phyloP scores from a whole-genome alignment of 768 basidiomycete species.

The Cystofilobasidium macerans region DNA sequence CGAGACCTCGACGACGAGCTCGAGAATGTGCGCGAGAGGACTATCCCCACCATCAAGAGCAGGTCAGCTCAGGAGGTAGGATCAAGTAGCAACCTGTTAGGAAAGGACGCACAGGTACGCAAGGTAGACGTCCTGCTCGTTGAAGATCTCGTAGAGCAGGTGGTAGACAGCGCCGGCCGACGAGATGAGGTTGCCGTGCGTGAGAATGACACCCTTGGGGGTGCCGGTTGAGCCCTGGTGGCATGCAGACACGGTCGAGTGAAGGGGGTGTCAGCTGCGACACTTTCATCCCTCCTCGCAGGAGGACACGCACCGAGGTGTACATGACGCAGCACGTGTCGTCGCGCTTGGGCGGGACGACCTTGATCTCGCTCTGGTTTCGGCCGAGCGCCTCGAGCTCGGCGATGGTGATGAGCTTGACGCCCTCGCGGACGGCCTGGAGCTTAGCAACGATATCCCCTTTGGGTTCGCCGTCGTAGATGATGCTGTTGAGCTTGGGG shows the following conservation, averaged over 20 bases:
- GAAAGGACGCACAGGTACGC: constrained; percentile 12
- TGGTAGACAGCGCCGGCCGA: constrained; percentile 62
- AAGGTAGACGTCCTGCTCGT: constrained; percentile 47
- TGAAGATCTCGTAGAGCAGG: constrained; percentile 51
- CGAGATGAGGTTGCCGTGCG: constrained; percentile 65
- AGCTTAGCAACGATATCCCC: constrained; percentile 33
- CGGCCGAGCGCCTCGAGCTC: constrained; percentile 62
- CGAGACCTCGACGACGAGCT: constrained; percentile 80
- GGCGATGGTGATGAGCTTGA: constrained; percentile 56
- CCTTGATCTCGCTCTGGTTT: constrained; percentile 44
- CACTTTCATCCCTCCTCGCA: no score
- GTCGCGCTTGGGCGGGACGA: constrained; percentile 45
- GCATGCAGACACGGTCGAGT: no score
- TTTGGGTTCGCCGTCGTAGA: constrained; percentile 69
- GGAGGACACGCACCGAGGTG: constrained; percentile 45
- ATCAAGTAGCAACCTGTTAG: background rate
- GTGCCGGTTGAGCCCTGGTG: constrained; percentile 70
- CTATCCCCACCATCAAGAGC: background rate
- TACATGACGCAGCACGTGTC: constrained; percentile 65
- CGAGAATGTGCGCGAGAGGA: constrained; percentile 60
- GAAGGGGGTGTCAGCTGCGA: no score
- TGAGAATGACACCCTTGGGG: constrained; percentile 88
- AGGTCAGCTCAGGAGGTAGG: background rate
- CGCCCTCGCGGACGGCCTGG: constrained; percentile 42
- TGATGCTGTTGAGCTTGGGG: constrained; percentile 61